Percentiles rank a stretch among this genome's conserved stretches.
These are phyloP conservation scores for Phaeotremella fagi DNA, from an alignment of 768 basidiomycete species.

Conservation along the genomic window DNA sequence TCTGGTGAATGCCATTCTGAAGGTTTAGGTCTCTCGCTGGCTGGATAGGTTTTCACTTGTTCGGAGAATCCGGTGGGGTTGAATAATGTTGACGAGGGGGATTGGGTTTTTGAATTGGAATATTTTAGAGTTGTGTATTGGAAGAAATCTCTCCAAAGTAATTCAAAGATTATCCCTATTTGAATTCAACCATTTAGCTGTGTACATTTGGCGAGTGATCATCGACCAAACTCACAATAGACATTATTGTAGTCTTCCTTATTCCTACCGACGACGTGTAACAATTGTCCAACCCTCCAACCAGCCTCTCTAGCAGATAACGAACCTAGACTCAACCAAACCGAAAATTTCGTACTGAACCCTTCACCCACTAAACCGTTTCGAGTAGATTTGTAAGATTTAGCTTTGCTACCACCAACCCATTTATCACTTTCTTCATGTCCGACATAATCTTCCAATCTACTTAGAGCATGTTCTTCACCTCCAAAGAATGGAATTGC, in stretches of 20 bases:
- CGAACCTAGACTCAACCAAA: constrained; percentile 49
- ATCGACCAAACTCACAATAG: constrained; percentile 39
- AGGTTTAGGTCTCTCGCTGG: constrained; percentile 20
- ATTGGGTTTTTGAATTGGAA: constrained; percentile 9
- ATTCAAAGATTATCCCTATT: constrained; percentile 47
- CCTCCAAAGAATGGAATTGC: constrained; percentile 49
- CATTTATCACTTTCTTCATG: constrained; percentile 15
- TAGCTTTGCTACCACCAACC: constrained; percentile 33
- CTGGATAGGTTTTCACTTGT: constrained; percentile 34
- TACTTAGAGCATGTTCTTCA: constrained; percentile 40
- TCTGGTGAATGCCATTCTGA: constrained; percentile 34
- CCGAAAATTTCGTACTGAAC: constrained; percentile 51
- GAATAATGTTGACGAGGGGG: constrained; percentile 47
- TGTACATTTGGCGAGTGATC: constrained; percentile 15
- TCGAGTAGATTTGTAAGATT: constrained; percentile 50
- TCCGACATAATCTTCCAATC: constrained; percentile 48
- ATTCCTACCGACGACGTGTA: constrained; percentile 31
- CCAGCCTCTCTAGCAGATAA: constrained; percentile 40
- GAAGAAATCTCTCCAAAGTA: constrained; percentile 53
- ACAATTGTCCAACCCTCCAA: constrained; percentile 37
- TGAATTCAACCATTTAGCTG: not conserved
- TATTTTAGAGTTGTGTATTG: constrained; percentile 43
- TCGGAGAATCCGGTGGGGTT: constrained; percentile 48
- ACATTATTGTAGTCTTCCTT: constrained; percentile 46
- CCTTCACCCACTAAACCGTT: constrained; percentile 51